These are phyloP conservation scores for Rhododendron kiyosumense DNA, from an alignment of 148 eudicot species.

Conservation along the genomic window DNA sequence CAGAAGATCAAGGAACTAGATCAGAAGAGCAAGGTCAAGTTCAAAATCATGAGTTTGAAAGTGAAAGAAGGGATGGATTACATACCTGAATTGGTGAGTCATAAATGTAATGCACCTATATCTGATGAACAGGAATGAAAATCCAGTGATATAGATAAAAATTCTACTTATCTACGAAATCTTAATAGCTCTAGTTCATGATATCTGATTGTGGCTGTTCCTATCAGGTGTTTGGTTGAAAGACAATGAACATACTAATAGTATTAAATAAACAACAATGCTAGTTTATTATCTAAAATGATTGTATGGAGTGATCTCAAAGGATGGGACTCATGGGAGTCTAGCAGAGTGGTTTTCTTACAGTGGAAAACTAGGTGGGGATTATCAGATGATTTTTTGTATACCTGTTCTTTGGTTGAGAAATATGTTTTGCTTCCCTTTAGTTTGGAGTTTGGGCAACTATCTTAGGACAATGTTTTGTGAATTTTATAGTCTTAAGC, in stretches of 20 bases:
- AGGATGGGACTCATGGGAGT: neutral
- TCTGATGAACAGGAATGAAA: neutral
- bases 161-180: neutral
- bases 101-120: neutral
- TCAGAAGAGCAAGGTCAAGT: slow-evolving; percentile 63
- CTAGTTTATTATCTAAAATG: neutral
- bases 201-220: neutral
- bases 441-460: neutral
- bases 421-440: neutral
- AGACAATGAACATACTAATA: neutral
- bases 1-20: slow-evolving; percentile 36
- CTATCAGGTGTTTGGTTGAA: neutral
- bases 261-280: neutral
- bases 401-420: neutral
- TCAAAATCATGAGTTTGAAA: slow-evolving; percentile 94
- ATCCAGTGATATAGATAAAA: neutral
- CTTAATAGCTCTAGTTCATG: neutral
- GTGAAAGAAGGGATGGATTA: slow-evolving; percentile 78
- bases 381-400: neutral
- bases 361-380: neutral
- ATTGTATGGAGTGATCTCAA: neutral
- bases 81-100: slow-evolving; percentile 76
- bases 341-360: neutral
- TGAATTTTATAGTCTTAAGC: neutral
- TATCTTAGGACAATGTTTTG: neutral